These are phyloP conservation scores for Aquilaria malaccensis DNA, from an alignment of 345 rosid species.

Conservation along the genomic window DNA sequence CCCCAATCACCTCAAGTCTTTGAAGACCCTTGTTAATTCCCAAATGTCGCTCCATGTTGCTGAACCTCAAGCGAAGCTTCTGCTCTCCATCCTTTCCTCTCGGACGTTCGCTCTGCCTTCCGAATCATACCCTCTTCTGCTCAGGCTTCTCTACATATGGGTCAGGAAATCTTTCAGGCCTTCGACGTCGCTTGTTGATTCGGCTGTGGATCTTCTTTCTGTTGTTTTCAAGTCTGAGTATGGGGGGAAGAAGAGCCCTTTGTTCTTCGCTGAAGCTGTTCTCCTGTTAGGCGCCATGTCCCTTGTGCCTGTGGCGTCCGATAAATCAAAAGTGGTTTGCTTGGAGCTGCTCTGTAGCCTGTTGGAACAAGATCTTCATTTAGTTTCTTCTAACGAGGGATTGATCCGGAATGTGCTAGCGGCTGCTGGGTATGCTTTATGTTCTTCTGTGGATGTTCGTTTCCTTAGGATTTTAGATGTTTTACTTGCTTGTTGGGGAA, in stretches of 20 bases:
- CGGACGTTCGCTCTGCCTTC: constrained; percentile 30
- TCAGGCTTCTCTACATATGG: constrained; percentile 82
- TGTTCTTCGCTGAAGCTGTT: constrained; percentile 49
- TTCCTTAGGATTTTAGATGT: constrained; percentile 40
- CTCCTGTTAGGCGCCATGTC: constrained; percentile 71
- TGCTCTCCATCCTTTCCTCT: constrained; percentile 54
- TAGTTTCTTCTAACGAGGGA: constrained; percentile 27
- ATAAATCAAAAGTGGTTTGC: constrained; percentile 41
- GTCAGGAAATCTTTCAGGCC: constrained; percentile 77
- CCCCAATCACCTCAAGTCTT: constrained; percentile 52
- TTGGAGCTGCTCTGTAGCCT: constrained; percentile 52
- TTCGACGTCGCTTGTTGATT: constrained; percentile 46
- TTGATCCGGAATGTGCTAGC: constrained; percentile 59
- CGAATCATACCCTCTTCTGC: constrained; percentile 55
- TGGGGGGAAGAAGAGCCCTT: constrained; percentile 28
- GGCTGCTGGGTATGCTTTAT: constrained; percentile 73
- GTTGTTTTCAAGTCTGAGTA: constrained; percentile 23
- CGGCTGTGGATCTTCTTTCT: constrained; percentile 48
- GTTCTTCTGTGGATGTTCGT: constrained; percentile 43
- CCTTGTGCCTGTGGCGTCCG: constrained; percentile 44
- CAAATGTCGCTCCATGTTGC: constrained; percentile 78
- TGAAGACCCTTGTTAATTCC: constrained; percentile 52
- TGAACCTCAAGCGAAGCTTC: constrained; percentile 89
- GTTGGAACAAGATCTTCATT: constrained; percentile 44
- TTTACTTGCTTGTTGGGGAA: constrained; percentile 58